Evolutionary conservation across 2,329 filamentous ascomycete genomes (phyloP).

Genomic region (Monosporascus sp.): DNA sequence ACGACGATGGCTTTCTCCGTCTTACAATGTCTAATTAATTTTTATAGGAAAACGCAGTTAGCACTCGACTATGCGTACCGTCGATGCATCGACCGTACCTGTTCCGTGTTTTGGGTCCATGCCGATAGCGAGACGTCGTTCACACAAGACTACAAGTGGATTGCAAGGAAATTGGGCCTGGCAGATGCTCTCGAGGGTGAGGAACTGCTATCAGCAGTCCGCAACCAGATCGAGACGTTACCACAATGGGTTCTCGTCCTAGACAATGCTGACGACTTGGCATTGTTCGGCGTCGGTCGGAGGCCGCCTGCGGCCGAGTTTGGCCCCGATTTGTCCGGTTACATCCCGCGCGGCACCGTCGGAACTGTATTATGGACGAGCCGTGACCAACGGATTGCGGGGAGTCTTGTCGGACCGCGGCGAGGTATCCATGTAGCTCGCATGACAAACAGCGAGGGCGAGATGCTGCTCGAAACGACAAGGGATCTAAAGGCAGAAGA

Average conservation of each 20-base stretch:
- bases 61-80: no score
- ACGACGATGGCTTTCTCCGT: no score
- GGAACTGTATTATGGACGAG: slow-evolving; percentile 29
- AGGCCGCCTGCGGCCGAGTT: background rate
- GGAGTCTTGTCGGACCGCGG: slow-evolving; percentile 16
- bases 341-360: slow-evolving; percentile 16
- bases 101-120: slow-evolving; percentile 1
- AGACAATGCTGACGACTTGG: slow-evolving; percentile 28
- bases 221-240: slow-evolving; percentile 10
- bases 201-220: slow-evolving; percentile 6
- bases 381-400: slow-evolving; percentile 21
- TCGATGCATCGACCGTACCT: no score
- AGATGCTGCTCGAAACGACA: slow-evolving; percentile 7
- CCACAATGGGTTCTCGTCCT: slow-evolving; percentile 25
- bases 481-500: background rate
- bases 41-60: no score
- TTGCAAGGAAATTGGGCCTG: slow-evolving; percentile 1
- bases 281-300: slow-evolving; percentile 18
- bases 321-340: slow-evolving; percentile 8
- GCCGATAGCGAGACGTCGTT: slow-evolving; percentile 3
- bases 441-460: slow-evolving; percentile 15
- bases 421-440: slow-evolving; percentile 18
- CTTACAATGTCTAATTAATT: no score
- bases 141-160: slow-evolving; percentile 2
- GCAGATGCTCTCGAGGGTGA: background rate